Percentiles rank a stretch among this genome's conserved stretches.
These are phyloP conservation scores for Besnoitia besnoiti DNA, from an alignment of 169 alveolate species.

Conservation along the genomic window DNA sequence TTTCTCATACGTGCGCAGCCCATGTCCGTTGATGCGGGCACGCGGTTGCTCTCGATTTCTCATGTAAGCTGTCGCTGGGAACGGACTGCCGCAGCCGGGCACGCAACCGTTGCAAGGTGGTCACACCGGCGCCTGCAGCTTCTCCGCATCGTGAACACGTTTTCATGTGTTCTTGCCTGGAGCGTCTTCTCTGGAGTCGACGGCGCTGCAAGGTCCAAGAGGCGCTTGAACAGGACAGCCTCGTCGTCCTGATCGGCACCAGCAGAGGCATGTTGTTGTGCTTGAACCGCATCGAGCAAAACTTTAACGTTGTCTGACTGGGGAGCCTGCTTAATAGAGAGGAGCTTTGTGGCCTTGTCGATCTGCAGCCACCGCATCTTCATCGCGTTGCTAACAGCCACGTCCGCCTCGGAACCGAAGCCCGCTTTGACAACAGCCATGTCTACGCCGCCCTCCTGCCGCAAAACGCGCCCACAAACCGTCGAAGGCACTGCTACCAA, in stretches of 20 bases:
- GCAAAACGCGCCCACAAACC: too few species aligned
- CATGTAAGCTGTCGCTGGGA: too few species aligned
- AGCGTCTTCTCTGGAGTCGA: background rate
- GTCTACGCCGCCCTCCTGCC: background rate
- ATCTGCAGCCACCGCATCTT: conserved; percentile 36
- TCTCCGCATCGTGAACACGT: too few species aligned
- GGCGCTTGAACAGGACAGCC: background rate
- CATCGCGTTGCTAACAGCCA: conserved; percentile 48
- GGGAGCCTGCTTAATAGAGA: background rate
- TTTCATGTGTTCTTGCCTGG: background rate
- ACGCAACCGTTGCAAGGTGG: too few species aligned
- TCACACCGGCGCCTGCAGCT: too few species aligned
- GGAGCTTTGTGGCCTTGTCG: conserved; percentile 52
- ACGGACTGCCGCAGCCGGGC: too few species aligned
- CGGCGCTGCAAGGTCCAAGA: background rate
- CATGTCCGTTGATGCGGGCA: too few species aligned
- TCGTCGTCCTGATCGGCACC: background rate
- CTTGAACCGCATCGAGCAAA: background rate
- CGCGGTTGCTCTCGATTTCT: too few species aligned
- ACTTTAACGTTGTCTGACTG: background rate
- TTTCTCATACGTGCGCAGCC: too few species aligned
- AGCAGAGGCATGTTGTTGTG: too few species aligned
- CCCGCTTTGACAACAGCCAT: background rate
- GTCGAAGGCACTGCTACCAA: too few species aligned
- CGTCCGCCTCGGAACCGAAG: conserved; percentile 44